phyloP scores from a whole-genome alignment of 129 eudicot genomes.

The Calendula officinalis region DNA sequence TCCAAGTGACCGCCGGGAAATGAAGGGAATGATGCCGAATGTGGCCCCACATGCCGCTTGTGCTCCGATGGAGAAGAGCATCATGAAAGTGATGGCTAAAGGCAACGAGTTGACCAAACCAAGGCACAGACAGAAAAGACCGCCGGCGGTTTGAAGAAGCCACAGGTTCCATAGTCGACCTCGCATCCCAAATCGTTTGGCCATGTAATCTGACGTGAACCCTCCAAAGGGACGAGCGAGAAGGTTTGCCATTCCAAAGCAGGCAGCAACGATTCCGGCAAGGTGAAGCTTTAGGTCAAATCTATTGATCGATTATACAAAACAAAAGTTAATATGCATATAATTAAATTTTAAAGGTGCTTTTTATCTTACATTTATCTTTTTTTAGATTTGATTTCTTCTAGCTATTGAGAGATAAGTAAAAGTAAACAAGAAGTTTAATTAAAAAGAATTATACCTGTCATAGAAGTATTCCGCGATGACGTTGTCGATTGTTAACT shows the following conservation, averaged over 20 bases:
- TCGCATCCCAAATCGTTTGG: slow-evolving; percentile 66
- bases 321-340: not conserved
- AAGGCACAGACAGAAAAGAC: slow-evolving; percentile 59
- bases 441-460: not conserved
- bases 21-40: slow-evolving; percentile 78
- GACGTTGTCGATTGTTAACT: too few relatives aligned
- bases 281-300: slow-evolving; percentile 70
- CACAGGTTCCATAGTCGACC: slow-evolving; percentile 90
- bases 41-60: slow-evolving; percentile 96
- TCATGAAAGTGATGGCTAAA: slow-evolving; percentile 57
- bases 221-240: slow-evolving; percentile 81
- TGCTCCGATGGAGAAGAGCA: slow-evolving; percentile 75
- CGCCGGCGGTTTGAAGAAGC: slow-evolving; percentile 82
- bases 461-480: too few relatives aligned
- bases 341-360: too few relatives aligned
- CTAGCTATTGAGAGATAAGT: too few relatives aligned
- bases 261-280: slow-evolving; percentile 77
- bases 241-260: slow-evolving; percentile 89
- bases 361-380: too few relatives aligned
- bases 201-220: slow-evolving; percentile 58
- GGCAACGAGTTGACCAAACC: slow-evolving; percentile 57
- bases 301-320: slow-evolving; percentile 24
- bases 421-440: not conserved
- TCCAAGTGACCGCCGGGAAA: slow-evolving; percentile 77
- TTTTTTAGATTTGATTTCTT: too few relatives aligned